Evolutionary conservation across 176 grass and related monocot genomes (phyloP), one percentile per base, ranked within the genome.

Genomic region (Avena insularis): DNA sequence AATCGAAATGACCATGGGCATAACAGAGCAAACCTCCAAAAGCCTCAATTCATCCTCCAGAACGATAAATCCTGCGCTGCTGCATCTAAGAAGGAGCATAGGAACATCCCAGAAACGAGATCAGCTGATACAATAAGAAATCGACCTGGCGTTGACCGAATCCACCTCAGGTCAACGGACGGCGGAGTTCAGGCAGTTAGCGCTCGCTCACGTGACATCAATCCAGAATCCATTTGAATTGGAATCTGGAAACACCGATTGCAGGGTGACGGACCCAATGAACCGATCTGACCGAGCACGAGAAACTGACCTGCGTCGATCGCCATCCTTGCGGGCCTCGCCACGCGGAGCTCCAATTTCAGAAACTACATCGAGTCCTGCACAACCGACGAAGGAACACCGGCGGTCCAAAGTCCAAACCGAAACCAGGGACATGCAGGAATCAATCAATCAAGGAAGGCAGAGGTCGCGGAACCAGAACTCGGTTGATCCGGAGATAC

Each of bases 261-360:
- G 55, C 19, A 75, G n/a, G 59, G 50, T 88, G 82, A 70, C 50
- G 31, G 38, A 84, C 84, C 82, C 48, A 87, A 69, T 40, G 15
- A 17, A 72, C 35, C 68, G 35, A 78, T 13, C 58, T 3, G 58
- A 84, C 58, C 31, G 5, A 9, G 47, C 20, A 76, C 75, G 40
- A 58, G 76, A 53, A 4, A 91, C 85, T 84, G 85, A 91, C 89
- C 85, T 91, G 67, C 59, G 6, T 84, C 75, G 1, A 33, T 4
- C 14, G 20, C 3, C 38, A 43, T 43, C 25, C 5, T 33, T 8
- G 9, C 27, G 5, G 13, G 21, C 5, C 46, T 49, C 43, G 43
- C 12, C 5, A 1, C 21, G 0, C 12, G 13, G 29, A 6, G 23
- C 12, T 49, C 60, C 35, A 8, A 56, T 60, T 1, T 70, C 56